Evolutionary conservation across 2,329 filamentous ascomycete genomes (phyloP).

Genomic region (Hypoxylon sp.): DNA sequence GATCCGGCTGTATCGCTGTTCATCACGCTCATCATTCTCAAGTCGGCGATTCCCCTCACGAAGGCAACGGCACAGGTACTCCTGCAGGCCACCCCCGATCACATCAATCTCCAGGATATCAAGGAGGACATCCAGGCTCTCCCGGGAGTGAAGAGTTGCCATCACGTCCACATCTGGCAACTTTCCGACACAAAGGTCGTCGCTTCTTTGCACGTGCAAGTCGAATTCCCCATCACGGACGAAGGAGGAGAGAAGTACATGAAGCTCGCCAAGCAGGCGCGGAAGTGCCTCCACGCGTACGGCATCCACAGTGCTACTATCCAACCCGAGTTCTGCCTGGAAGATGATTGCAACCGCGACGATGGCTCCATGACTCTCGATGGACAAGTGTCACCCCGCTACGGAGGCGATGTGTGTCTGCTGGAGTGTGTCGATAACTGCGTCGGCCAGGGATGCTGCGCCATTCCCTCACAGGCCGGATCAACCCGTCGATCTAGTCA

Average conservation of each 20-base stretch:
- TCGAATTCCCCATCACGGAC: constrained; percentile 89
- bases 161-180: constrained; percentile 98
- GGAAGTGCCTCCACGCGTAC: constrained; percentile 92
- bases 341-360: constrained; percentile 61
- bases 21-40: constrained; percentile 85
- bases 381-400: constrained; percentile 47
- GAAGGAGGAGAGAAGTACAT: constrained; percentile 88
- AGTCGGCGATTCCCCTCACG: constrained; percentile 83
- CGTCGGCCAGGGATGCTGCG: constrained; percentile 63
- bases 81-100: constrained; percentile 91
- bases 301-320: constrained; percentile 98
- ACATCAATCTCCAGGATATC: constrained; percentile 90
- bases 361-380: constrained; percentile 49
- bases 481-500: constrained; percentile 55
- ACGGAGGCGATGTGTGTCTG: constrained; percentile 59
- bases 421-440: constrained; percentile 68
- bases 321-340: constrained; percentile 87
- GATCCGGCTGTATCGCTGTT: constrained; percentile 94
- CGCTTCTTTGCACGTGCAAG: constrained; percentile 92
- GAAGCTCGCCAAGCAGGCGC: constrained; percentile 85
- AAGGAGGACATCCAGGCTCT: constrained; percentile 90
- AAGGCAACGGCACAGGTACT: constrained; percentile 88
- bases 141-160: constrained; percentile 88
- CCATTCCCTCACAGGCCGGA: constrained; percentile 47
- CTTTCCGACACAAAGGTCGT: constrained; percentile 95